A percentile compares a stretch with the other conserved stretches of the same genome.
Conservation (phyloP, 352 stramenopile species). For the Phytopythium sindhum region DNA sequence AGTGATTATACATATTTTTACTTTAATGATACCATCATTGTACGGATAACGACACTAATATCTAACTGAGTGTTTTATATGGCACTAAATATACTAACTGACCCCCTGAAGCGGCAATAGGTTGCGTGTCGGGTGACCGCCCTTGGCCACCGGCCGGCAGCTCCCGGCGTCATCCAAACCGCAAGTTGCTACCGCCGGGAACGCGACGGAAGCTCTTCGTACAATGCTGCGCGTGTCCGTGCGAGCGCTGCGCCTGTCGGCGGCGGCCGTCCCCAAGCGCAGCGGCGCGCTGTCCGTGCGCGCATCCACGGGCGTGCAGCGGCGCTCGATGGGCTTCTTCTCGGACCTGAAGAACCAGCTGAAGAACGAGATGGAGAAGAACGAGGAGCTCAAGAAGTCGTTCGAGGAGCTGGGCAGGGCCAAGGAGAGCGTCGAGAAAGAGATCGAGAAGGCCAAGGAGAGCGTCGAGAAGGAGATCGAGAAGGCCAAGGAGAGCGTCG, state of each 20-base stretch:
- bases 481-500: slow-evolving; percentile 66
- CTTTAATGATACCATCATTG: background rate
- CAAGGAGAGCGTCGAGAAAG: slow-evolving; percentile 64
- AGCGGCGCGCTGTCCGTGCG: slow-evolving; percentile 6
- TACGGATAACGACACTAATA: background rate
- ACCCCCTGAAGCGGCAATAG: background rate
- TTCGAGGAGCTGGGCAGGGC: slow-evolving; percentile 72
- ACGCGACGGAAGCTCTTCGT: background rate
- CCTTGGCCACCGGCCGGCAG: background rate
- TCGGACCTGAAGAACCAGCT: slow-evolving; percentile 78
- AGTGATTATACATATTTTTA: background rate
- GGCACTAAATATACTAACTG: background rate
- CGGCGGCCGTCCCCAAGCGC: slow-evolving; percentile 4
- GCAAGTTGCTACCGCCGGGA: slow-evolving; percentile 1
- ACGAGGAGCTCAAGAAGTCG: slow-evolving; percentile 76
- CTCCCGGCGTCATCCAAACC: background rate
- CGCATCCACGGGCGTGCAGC: slow-evolving; percentile 20
- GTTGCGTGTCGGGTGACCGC: slow-evolving; percentile 10
- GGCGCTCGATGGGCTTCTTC: slow-evolving; percentile 65
- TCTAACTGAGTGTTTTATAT: background rate
- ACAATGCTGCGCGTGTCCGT: slow-evolving; percentile 33
- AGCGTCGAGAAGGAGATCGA: slow-evolving; percentile 64
- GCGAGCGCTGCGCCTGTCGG: slow-evolving; percentile 19
- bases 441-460: slow-evolving; percentile 69
- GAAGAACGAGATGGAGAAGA: slow-evolving; percentile 79